These are phyloP conservation scores for Paecilomyces variotii DNA, from an alignment of 2,329 filamentous ascomycete species.

Conservation along the genomic window DNA sequence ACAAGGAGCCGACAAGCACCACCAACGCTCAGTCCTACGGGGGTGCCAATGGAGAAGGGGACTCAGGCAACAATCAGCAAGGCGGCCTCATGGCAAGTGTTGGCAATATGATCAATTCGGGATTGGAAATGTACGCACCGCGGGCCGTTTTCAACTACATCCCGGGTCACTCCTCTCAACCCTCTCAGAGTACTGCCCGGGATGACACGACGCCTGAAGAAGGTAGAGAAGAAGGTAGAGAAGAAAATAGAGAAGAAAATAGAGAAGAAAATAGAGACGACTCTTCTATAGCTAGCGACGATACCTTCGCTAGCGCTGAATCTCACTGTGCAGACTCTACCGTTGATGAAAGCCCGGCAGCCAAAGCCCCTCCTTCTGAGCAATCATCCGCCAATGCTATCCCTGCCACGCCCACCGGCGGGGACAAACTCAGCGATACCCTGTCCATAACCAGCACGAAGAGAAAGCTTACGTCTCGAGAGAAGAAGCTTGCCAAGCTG, in stretches of 20 bases:
- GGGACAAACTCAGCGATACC: background rate
- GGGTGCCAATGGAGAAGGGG: background rate
- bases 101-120: slow-evolving; percentile 27
- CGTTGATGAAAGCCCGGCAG: background rate
- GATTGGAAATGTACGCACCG: slow-evolving; percentile 45
- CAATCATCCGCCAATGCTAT: background rate
- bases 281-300: slow-evolving; percentile 14
- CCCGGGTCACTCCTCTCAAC: slow-evolving; percentile 19
- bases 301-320: slow-evolving; percentile 22
- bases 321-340: slow-evolving; percentile 9
- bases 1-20: background rate
- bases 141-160: slow-evolving; percentile 44
- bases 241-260: too few species aligned
- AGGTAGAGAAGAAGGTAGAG: slow-evolving; percentile 8
- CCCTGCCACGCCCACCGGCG: background rate
- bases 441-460: slow-evolving; percentile 14
- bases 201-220: background rate
- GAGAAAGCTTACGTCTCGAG: slow-evolving; percentile 26
- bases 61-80: background rate
- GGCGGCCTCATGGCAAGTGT: slow-evolving; percentile 28
- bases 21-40: slow-evolving; percentile 3
- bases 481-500: slow-evolving; percentile 38
- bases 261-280: slow-evolving; percentile 8
- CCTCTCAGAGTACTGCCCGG: slow-evolving; percentile 4
- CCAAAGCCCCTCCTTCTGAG: background rate